Evolutionary conservation across 306 rosid species (phyloP).

Genomic region (Sesbania bispinosa): DNA sequence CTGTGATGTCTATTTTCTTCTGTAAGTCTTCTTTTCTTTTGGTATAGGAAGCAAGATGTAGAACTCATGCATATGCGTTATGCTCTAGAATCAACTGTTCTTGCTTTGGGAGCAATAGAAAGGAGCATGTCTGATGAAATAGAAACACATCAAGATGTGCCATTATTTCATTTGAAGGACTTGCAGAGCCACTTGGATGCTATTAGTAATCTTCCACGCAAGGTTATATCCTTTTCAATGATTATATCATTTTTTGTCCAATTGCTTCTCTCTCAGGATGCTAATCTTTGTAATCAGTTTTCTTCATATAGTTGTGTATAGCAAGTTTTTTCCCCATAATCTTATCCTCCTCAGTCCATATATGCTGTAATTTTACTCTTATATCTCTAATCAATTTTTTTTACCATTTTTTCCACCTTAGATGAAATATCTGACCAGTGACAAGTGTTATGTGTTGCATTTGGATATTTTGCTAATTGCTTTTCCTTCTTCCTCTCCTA

Average conservation of each 20-base stretch:
- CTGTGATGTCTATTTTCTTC: slow-evolving; percentile 1
- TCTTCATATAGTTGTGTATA: slow-evolving; percentile 20
- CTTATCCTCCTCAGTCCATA: slow-evolving; percentile 14
- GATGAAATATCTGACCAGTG: background rate
- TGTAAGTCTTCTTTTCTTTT: slow-evolving; percentile 18
- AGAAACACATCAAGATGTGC: slow-evolving; percentile 47
- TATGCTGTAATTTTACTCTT: background rate
- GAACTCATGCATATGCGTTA: slow-evolving; percentile 98
- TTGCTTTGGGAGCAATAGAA: slow-evolving; percentile 88
- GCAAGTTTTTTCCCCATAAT: background rate
- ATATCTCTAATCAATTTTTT: background rate
- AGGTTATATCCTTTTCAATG: slow-evolving; percentile 50
- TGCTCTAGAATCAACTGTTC: slow-evolving; percentile 84
- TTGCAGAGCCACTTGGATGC: slow-evolving; percentile 86
- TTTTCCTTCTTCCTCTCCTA: background rate
- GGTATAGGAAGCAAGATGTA: slow-evolving; percentile 80
- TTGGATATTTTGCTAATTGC: background rate
- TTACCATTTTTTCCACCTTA: background rate
- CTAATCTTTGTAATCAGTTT: no score
- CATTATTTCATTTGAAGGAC: slow-evolving; percentile 71
- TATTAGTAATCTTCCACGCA: slow-evolving; percentile 74
- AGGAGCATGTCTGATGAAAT: slow-evolving; percentile 46
- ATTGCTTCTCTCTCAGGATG: no score
- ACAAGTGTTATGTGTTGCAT: slow-evolving; percentile 5
- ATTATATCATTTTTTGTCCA: slow-evolving; percentile 20